Conservation (phyloP, 2,329 filamentous ascomycete genomes). For the Basipetospora chlamydospora region DNA sequence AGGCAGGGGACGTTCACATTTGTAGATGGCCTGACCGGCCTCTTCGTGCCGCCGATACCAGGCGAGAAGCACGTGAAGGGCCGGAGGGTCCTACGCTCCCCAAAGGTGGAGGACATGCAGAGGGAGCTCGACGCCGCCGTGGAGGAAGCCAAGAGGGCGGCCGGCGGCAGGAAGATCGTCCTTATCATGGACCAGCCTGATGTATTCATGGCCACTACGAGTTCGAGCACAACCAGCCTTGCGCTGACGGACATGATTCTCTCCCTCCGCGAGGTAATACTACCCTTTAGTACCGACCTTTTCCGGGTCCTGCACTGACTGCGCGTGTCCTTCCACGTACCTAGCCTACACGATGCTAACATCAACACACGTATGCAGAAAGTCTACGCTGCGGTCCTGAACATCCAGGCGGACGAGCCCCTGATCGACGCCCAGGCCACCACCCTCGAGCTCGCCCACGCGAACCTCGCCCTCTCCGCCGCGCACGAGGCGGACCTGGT, state of each 20-base stretch:
- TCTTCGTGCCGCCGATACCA: conserved; percentile 25
- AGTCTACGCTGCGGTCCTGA: conserved; percentile 51
- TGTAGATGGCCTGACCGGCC: conserved; percentile 55
- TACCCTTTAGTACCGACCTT: no score
- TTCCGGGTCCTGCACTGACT: neutral
- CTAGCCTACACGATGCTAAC: neutral
- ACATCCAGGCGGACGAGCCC: conserved; percentile 58
- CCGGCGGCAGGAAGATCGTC: conserved; percentile 27
- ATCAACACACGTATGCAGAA: conserved; percentile 29
- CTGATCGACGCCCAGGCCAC: conserved; percentile 48
- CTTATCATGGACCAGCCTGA: conserved; percentile 54
- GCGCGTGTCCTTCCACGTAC: neutral
- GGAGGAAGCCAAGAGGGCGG: conserved; percentile 15
- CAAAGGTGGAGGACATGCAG: conserved; percentile 20
- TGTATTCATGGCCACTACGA: conserved; percentile 40
- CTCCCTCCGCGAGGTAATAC: conserved; percentile 47
- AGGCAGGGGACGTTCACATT: conserved; percentile 51
- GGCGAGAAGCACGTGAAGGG: conserved; percentile 6
- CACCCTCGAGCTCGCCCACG: conserved; percentile 54
- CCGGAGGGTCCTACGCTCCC: conserved; percentile 7
- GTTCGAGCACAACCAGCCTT: conserved; percentile 21
- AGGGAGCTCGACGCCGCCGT: conserved; percentile 24
- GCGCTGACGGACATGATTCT: conserved; percentile 41
- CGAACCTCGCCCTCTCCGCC: conserved; percentile 53
- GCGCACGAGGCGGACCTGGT: conserved; percentile 65